Evolutionary conservation across 768 basidiomycete genomes (phyloP).

Genomic region (Phylloporus scabripes): DNA sequence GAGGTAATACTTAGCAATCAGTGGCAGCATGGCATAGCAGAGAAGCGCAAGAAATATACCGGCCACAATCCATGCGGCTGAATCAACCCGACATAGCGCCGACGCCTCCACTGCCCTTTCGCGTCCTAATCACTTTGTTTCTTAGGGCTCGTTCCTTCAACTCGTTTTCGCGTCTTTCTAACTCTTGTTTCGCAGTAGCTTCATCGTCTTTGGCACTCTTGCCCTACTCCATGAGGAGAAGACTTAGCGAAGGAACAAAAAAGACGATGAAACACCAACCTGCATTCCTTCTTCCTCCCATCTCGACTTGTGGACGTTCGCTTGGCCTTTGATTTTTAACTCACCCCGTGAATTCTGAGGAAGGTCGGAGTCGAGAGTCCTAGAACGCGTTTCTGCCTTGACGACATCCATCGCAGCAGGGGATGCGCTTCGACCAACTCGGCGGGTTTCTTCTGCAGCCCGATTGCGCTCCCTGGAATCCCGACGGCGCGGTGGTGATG

Average conservation of each 20-base stretch:
- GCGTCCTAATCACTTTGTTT: conserved; percentile 74
- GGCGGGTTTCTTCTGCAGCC: conserved; percentile 14
- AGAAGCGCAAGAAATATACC: conserved; percentile 21
- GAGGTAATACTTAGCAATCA: conserved; percentile 22
- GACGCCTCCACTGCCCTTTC: conserved; percentile 43
- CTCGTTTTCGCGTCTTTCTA: conserved; percentile 70
- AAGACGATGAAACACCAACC: conserved; percentile 13
- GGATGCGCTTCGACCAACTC: conserved; percentile 25
- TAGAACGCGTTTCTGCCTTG: conserved; percentile 17
- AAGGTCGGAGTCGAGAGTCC: conserved; percentile 26
- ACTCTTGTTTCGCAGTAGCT: conserved; percentile 34
- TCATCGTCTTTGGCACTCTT: conserved; percentile 5
- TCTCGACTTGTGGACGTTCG: conserved; percentile 49
- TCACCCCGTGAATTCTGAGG: conserved; percentile 39
- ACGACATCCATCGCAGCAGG: conserved; percentile 22
- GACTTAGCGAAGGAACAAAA: conserved; percentile 5
- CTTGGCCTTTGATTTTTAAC: conserved; percentile 74
- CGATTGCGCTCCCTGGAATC: conserved; percentile 26
- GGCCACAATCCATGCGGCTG: conserved; percentile 3
- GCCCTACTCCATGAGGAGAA: conserved; percentile 19
- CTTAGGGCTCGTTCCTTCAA: conserved; percentile 76
- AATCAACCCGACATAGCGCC: conserved; percentile 19
- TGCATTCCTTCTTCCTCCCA: conserved; percentile 42
- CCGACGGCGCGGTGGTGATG: conserved; percentile 30
- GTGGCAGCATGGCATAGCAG: conserved; percentile 8